Percentiles rank a stretch among this genome's conserved stretches.
Evolutionary conservation across 1,139 yeast species (phyloP).

Genomic region (Kodamaea ohmeri): DNA sequence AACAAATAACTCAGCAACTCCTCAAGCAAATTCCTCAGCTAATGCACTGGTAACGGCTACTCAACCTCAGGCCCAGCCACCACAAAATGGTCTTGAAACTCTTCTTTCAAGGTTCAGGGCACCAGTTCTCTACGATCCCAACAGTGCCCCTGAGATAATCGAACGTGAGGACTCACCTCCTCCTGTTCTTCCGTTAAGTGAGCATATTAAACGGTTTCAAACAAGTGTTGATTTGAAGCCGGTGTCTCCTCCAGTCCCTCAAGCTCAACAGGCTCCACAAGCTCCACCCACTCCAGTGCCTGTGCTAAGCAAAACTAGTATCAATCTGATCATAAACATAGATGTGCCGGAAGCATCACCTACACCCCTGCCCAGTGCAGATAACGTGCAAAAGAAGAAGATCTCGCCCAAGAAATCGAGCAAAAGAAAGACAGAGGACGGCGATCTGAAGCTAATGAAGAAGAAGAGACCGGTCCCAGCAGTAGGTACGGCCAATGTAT

Average conservation of each 20-base stretch:
- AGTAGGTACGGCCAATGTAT: slow-evolving; percentile 13
- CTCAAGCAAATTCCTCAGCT: too few species aligned
- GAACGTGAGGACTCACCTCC: slow-evolving; percentile 3
- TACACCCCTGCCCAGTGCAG: slow-evolving; percentile 9
- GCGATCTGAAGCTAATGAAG: slow-evolving; percentile 2
- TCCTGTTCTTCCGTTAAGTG: slow-evolving; percentile 17
- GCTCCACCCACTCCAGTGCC: slow-evolving; percentile 8
- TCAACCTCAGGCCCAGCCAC: neutral
- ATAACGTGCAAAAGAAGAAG: slow-evolving; percentile 15
- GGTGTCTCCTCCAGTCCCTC: slow-evolving; percentile 6
- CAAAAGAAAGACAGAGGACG: slow-evolving; percentile 15
- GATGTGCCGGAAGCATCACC: slow-evolving; percentile 21
- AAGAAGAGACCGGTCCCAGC: slow-evolving; percentile 11
- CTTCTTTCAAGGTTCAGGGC: slow-evolving; percentile 18
- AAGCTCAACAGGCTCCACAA: too few species aligned
- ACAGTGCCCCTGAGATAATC: slow-evolving; percentile 5
- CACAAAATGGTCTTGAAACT: slow-evolving; percentile 8
- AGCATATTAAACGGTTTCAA: slow-evolving; percentile 32
- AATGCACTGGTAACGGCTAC: slow-evolving; percentile 1
- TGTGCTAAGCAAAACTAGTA: slow-evolving; percentile 30
- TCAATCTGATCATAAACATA: slow-evolving; percentile 36
- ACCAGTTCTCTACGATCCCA: slow-evolving; percentile 11
- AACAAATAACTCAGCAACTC: too few species aligned
- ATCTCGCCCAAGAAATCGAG: slow-evolving; percentile 18
- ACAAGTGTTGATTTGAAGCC: slow-evolving; percentile 25